Base-by-base conservation (phyloP, 1,284 basidiomycete species). In the Fomitopsis betulina region DNA sequence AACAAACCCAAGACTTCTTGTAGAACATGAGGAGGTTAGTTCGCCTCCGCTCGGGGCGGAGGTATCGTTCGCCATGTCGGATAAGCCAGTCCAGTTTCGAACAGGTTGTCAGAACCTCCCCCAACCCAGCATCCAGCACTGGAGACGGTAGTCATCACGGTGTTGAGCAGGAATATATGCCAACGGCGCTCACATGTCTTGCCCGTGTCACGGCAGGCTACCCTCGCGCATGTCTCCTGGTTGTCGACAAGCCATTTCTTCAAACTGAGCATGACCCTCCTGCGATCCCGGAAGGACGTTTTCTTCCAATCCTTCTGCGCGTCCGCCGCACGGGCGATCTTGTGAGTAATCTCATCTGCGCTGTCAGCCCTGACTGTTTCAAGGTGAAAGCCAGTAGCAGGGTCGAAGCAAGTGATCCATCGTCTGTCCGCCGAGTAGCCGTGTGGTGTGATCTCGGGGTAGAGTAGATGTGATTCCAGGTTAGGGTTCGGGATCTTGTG, bases 191-290 rank as follows among this genome's bases (percentile, higher is more conserved):
- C 67, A 94, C 94, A 79, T 35, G 96, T 98, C 79, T 98, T 99
- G 58, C 96, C 96, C 0, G 94, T 95, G 73, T 99, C 96, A 38
- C 96, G 80, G 68, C 92, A 94, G 37, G 94, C 94, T n/a, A 97
- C 91, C 50, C 87, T 80, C 7, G 93, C 93, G 66, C 95, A 93
- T 21, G 76, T 75, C 59, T 96, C 90, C 75, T 94, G 86, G 65
- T 96, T 93, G 63, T 89, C 84, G 30, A 96, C 85, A 13, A 96
- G 79, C 96, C 96, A 99, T 62, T 89, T 89, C 65, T 93, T 81
- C 65, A 99, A 72, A 65, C 91, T 96, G 37, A 91, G 79, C 65
- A 98, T 77, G 40, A 98, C 86, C 62, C 87, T 83, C 67, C 89
- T 79, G 25, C 96, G 81, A 66, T 94, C 83, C 0, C 81, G 78